Base-by-base conservation (phyloP, 331 rosid species). In the Quercus tomentella region DNA sequence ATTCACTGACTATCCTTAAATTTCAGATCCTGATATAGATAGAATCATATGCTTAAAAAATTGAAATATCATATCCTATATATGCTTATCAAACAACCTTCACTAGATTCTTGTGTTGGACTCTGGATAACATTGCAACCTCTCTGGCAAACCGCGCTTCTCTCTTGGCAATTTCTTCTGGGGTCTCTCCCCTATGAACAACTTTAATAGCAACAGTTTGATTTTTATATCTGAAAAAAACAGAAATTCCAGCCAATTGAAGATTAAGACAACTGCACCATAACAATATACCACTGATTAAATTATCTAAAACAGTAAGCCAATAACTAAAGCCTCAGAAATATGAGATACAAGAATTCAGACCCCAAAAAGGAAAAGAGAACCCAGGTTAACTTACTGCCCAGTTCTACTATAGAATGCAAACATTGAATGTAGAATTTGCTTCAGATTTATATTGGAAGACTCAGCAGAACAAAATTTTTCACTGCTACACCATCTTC, bases 61-160 rank as follows among this genome's bases (percentile, higher is more conserved):
- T 41, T 28, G 8, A 28, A 51, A 20, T 15, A 16, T 72, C 20
- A 66, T 2, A 23, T 52, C 43, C 56, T 57, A 14, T 26, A 35
- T 23, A 35, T 23, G 61, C 35, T 43, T 60, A 69, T 7, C 41
- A 72, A 74, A 86, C 86, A 80, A 93, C 98, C 98, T 92, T 89
- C 83, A 94, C 97, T 78, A 94, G 87, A 84, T 94, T 92, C 76
- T 88, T 94, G 89, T 94, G 98, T 41, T 87, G 94, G 83, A 94
- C 98, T 88, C 79, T 94, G 16, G 98, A 92, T 63, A 92, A 68
- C 98, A 94, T 92, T 9, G 93, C 91, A 83, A 92, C 97, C 84
- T 94, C 98, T 82, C 98, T 88, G 1, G 78, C 91, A 83, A 92
- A 94, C 80, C 98, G 93, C 7, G 85, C 92, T 89, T 91, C 95